A percentile compares a stretch with the other conserved stretches of the same genome.
phyloP scores from a whole-genome alignment of 352 stramenopile genomes.

The Globisporangium mamillatum region DNA sequence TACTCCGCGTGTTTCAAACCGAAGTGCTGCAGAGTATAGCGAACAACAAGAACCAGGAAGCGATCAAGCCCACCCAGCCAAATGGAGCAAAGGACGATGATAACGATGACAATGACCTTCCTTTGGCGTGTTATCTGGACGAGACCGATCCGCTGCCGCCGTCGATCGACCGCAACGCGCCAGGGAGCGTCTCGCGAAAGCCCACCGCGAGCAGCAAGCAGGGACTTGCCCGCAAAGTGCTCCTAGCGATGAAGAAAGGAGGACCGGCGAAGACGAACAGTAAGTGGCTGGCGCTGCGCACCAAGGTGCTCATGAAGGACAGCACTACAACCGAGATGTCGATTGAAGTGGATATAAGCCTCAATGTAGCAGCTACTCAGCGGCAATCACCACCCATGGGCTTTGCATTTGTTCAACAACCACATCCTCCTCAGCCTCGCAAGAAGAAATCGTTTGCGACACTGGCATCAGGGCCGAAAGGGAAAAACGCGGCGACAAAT shows the following conservation, averaged over 20 bases:
- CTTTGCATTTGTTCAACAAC: neutral
- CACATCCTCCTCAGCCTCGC: neutral
- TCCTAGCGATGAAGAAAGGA: conserved; percentile 13
- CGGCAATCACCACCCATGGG: neutral
- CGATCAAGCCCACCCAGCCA: neutral
- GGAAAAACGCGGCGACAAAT: neutral
- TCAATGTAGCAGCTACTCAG: neutral
- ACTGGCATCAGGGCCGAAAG: neutral
- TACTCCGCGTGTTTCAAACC: conserved; percentile 6
- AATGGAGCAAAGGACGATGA: neutral
- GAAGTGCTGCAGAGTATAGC: neutral
- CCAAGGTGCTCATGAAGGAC: conserved; percentile 5
- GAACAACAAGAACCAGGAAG: neutral
- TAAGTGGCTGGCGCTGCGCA: conserved; percentile 17
- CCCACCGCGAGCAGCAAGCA: neutral
- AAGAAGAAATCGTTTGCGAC: conserved; percentile 12
- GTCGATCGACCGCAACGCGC: conserved; percentile 21
- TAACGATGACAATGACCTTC: neutral
- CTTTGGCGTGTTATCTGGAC: conserved; percentile 16
- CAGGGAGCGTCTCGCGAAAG: conserved; percentile 17
- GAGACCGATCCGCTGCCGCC: conserved; percentile 9
- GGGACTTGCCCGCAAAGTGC: conserved; percentile 17
- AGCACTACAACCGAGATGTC: conserved; percentile 2
- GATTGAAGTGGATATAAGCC: conserved; percentile 3
- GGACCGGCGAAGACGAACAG: conserved; percentile 9